These are phyloP conservation scores for Mytilinidion resinicola DNA, from an alignment of 495 filamentous ascomycete species.

Conservation along the genomic window DNA sequence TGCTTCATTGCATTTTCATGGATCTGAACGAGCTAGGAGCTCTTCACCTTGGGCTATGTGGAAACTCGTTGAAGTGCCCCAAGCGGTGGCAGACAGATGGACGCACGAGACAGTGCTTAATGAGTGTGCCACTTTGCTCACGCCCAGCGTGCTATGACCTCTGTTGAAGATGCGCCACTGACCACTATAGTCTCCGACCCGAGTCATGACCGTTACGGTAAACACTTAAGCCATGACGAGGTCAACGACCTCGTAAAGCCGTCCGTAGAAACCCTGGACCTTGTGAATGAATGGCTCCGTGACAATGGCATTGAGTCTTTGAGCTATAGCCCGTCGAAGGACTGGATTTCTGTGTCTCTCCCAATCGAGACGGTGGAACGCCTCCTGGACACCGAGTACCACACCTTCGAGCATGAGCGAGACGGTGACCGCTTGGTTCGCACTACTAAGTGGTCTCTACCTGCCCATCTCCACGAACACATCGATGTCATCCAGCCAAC, in stretches of 20 bases:
- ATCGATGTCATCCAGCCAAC: conserved; percentile 64
- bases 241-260: conserved; percentile 38
- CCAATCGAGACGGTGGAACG: conserved; percentile 36
- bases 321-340: conserved; percentile 36
- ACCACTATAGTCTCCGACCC: conserved; percentile 40
- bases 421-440: conserved; percentile 38
- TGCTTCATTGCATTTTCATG: too few species aligned
- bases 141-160: not conserved
- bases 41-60: too few species aligned
- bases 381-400: conserved; percentile 43
- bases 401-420: conserved; percentile 34
- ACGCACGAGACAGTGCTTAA: not conserved
- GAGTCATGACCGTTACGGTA: conserved; percentile 39
- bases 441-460: conserved; percentile 48
- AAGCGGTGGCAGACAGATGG: too few species aligned
- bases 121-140: not conserved
- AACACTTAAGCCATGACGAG: conserved; percentile 37
- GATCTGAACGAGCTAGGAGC: too few species aligned
- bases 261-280: conserved; percentile 28
- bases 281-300: conserved; percentile 41
- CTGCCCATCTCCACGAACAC: conserved; percentile 47
- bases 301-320: conserved; percentile 33
- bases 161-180: not conserved
- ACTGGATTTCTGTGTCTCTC: conserved; percentile 39
- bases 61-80: too few species aligned